Percentiles rank a stretch among this genome's conserved stretches.
Evolutionary conservation across 2,329 filamentous ascomycete genomes (phyloP).

Genomic region (Sphaerulina musiva): DNA sequence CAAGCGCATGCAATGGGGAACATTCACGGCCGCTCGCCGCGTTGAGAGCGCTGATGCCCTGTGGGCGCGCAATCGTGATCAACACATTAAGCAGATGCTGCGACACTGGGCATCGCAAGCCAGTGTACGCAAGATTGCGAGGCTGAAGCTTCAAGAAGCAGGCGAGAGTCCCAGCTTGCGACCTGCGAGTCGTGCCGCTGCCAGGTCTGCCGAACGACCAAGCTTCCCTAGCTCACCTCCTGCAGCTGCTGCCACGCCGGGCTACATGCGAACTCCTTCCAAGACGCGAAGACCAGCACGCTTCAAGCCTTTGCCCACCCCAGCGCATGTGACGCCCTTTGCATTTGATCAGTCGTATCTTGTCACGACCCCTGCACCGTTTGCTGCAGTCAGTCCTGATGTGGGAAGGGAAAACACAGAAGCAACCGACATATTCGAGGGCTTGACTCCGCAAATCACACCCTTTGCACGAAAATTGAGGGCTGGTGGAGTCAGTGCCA

Average conservation of each 20-base stretch:
- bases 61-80: conserved; percentile 47
- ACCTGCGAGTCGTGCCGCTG: conserved; percentile 27
- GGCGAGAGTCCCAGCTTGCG: conserved; percentile 26
- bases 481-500: conserved; percentile 27
- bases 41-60: conserved; percentile 50
- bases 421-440: conserved; percentile 16
- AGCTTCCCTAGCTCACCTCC: conserved; percentile 18
- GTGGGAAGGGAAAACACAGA: conserved; percentile 6
- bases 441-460: conserved; percentile 34
- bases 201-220: conserved; percentile 20
- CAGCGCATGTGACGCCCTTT: conserved; percentile 29
- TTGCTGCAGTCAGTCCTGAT: conserved; percentile 8
- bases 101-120: conserved; percentile 49
- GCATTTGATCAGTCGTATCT: conserved; percentile 26
- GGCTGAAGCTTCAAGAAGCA: neutral
- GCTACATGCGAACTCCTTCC: conserved; percentile 44
- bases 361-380: conserved; percentile 27
- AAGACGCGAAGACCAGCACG: conserved; percentile 22
- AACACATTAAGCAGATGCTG: conserved; percentile 51
- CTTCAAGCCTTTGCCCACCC: conserved; percentile 29
- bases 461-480: conserved; percentile 36
- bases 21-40: conserved; percentile 50
- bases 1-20: conserved; percentile 52
- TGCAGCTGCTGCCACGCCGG: conserved; percentile 22
- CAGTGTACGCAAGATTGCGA: conserved; percentile 22